Conservation (phyloP, 169 alveolate species). For the Plasmodium gallinaceum region DNA sequence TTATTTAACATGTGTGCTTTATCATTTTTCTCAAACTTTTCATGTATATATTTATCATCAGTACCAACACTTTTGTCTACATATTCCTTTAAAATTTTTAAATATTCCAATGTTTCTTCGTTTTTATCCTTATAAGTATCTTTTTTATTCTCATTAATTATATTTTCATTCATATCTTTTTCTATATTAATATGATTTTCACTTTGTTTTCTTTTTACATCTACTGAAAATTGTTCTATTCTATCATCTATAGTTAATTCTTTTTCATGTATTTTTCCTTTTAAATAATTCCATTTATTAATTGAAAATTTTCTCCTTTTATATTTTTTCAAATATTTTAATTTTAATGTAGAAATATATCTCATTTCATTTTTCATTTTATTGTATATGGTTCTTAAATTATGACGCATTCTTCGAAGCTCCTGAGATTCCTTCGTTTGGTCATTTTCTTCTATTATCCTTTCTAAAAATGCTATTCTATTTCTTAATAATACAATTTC, state of each 20-base stretch:
- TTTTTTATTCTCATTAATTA: not conserved
- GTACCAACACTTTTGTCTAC: conserved; percentile 33
- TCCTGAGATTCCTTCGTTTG: conserved; percentile 68
- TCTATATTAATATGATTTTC: not conserved
- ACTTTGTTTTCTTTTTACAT: not conserved
- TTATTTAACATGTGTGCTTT: not conserved
- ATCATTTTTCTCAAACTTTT: not conserved
- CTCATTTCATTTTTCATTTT: conserved; percentile 63
- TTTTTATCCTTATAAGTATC: not conserved
- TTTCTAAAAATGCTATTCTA: conserved; percentile 68
- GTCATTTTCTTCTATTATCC: conserved; percentile 67
- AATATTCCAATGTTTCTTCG: not conserved
- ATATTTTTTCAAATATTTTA: conserved; percentile 26
- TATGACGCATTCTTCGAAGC: conserved; percentile 46
- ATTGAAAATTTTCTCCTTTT: conserved; percentile 43
- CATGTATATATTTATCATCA: not conserved
- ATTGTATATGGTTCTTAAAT: conserved; percentile 35
- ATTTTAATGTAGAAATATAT: conserved; percentile 27
- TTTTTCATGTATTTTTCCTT: conserved; percentile 1
- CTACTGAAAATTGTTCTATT: not conserved
- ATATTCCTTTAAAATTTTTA: not conserved
- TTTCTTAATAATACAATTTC: conserved; percentile 64
- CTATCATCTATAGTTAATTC: not conserved
- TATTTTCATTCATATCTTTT: not conserved
- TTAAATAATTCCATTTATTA: conserved; percentile 29